Conservation (phyloP, 257 asterid genomes). For the Nicotiana attenuata region DNA sequence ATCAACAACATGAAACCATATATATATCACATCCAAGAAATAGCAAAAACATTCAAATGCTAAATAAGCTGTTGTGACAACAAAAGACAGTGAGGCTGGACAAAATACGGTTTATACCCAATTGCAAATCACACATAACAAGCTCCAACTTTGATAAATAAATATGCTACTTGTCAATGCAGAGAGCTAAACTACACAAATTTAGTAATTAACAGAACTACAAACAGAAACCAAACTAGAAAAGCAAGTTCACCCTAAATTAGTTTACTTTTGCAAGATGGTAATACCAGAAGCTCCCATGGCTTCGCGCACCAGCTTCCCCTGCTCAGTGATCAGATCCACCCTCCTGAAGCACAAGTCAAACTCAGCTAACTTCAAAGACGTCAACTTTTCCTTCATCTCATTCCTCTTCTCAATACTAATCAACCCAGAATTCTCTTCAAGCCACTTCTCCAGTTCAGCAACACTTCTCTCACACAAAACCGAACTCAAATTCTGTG, state of each 20-base stretch:
- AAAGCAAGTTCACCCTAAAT: neutral
- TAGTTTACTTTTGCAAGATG: neutral
- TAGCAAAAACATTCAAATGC: neutral
- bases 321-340: slow-evolving; percentile 31
- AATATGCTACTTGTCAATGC: neutral
- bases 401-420: slow-evolving; percentile 27
- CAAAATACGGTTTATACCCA: neutral
- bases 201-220: neutral
- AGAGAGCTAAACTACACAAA: neutral
- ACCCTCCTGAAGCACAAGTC: slow-evolving; percentile 18
- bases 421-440: slow-evolving; percentile 19
- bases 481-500: neutral
- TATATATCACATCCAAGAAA: neutral
- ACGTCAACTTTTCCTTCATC: slow-evolving; percentile 33
- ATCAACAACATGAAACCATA: neutral
- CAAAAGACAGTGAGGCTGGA: neutral
- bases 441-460: slow-evolving; percentile 32
- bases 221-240: neutral
- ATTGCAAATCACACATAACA: neutral
- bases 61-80: neutral
- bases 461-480: neutral
- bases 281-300: slow-evolving; percentile 13
- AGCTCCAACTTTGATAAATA: neutral
- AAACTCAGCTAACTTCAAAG: slow-evolving; percentile 27
- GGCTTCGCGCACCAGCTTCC: slow-evolving; percentile 29